These are phyloP conservation scores for Obelidium mucronatum DNA, from an alignment of 192 early-diverging fungal species.

Conservation along the genomic window DNA sequence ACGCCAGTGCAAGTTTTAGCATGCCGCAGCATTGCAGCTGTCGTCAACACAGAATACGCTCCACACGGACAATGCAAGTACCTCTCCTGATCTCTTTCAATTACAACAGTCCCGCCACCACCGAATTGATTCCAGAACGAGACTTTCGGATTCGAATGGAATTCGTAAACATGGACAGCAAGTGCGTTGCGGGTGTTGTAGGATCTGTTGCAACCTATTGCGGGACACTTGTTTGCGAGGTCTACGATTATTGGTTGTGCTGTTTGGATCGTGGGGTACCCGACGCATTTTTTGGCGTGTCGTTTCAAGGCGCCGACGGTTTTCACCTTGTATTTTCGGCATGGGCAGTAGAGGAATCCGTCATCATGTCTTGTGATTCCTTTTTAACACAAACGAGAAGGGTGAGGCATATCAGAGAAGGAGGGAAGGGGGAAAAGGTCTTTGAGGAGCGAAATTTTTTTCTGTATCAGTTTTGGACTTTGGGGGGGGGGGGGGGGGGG, in stretches of 20 bases:
- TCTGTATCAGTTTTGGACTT: too few species aligned
- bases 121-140: not conserved
- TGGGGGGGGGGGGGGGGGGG: not conserved
- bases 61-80: slow-evolving; percentile 12
- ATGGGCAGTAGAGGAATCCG: slow-evolving; percentile 4
- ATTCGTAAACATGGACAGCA: slow-evolving; percentile 14
- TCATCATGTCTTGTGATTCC: not conserved
- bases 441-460: too few species aligned
- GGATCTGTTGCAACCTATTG: not conserved
- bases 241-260: not conserved
- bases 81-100: not conserved
- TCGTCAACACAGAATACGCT: slow-evolving; percentile 3
- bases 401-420: not conserved
- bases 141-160: not conserved
- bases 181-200: slow-evolving; percentile 8
- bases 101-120: not conserved
- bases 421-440: not conserved
- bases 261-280: not conserved
- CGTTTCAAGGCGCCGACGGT: slow-evolving; percentile 1
- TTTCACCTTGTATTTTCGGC: slow-evolving; percentile 2
- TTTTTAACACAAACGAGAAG: not conserved
- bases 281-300: slow-evolving; percentile 6
- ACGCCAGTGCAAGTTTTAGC: not conserved
- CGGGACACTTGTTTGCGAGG: slow-evolving; percentile 3
- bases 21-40: slow-evolving; percentile 15